Conservation (phyloP, 2,329 filamentous ascomycete genomes). For the Trichophyton equinum region DNA sequence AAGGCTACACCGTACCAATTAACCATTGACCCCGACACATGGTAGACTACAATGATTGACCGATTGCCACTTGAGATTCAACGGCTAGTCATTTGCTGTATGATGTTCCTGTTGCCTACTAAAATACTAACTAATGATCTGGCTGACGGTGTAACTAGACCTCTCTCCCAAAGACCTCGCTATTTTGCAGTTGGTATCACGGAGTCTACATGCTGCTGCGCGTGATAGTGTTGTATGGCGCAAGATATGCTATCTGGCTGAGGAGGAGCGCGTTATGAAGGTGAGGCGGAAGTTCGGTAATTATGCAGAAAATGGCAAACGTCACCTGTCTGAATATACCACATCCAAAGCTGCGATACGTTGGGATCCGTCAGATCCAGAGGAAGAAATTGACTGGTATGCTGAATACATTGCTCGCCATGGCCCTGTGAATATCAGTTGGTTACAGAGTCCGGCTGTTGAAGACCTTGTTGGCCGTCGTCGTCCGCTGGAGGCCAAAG, state of each 20-base stretch:
- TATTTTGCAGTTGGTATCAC: slow-evolving; percentile 56
- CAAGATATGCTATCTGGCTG: slow-evolving; percentile 53
- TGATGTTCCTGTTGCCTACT: slow-evolving; percentile 19
- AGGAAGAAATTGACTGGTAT: slow-evolving; percentile 70
- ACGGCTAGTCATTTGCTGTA: slow-evolving; percentile 51
- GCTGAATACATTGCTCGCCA: slow-evolving; percentile 76
- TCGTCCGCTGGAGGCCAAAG: slow-evolving; percentile 51
- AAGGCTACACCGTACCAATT: neutral
- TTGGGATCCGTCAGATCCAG: slow-evolving; percentile 68
- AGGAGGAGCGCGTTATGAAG: neutral
- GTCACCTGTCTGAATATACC: neutral
- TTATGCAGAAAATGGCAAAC: neutral
- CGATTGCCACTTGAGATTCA: slow-evolving; percentile 53
- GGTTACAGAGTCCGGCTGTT: slow-evolving; percentile 53
- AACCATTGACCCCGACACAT: neutral
- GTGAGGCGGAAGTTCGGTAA: neutral
- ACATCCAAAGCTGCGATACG: neutral
- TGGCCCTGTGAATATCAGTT: slow-evolving; percentile 59
- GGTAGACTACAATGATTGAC: slow-evolving; percentile 31
- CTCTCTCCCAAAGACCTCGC: slow-evolving; percentile 54
- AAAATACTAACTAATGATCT: neutral
- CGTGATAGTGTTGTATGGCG: slow-evolving; percentile 71
- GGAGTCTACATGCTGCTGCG: slow-evolving; percentile 51
- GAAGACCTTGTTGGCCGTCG: slow-evolving; percentile 24
- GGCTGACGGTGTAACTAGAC: slow-evolving; percentile 30